A percentile compares a stretch with the other conserved stretches of the same genome.
Conservation (phyloP, 345 rosid species). For the Pistacia vera region DNA sequence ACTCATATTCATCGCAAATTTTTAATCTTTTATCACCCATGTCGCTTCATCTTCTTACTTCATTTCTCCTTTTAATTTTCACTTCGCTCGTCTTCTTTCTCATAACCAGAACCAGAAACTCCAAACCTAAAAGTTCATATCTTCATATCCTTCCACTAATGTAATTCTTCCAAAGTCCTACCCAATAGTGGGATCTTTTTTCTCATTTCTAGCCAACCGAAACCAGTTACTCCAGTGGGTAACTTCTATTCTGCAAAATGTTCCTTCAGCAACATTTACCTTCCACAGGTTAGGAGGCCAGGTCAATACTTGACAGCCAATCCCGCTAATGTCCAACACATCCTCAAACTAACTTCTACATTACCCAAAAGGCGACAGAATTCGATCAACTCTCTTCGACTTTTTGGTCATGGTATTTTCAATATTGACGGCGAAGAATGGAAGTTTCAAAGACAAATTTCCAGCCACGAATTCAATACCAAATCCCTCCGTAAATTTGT, state of each 20-base stretch:
- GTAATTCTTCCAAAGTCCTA: conserved; percentile 12
- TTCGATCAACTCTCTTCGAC: conserved; percentile 22
- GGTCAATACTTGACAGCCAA: conserved; percentile 48
- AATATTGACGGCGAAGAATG: too few species aligned
- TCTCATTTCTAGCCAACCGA: too few species aligned
- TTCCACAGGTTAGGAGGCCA: not conserved
- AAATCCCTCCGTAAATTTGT: too few species aligned
- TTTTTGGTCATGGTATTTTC: too few species aligned
- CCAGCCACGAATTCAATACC: too few species aligned
- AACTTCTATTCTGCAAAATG: too few species aligned
- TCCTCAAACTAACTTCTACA: conserved; percentile 60
- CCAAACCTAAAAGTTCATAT: not conserved
- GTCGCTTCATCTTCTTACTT: not conserved
- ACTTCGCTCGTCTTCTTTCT: not conserved
- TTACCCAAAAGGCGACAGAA: conserved; percentile 54
- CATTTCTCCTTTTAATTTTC: conserved; percentile 6
- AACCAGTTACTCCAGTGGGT: too few species aligned
- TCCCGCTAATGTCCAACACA: conserved; percentile 46
- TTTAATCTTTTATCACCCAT: not conserved
- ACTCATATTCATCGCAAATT: too few species aligned
- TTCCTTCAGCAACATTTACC: too few species aligned
- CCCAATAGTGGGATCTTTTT: not conserved
- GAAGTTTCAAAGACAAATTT: too few species aligned
- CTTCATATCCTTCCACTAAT: not conserved
- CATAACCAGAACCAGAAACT: not conserved